These are phyloP conservation scores for Colletotrichum cordylinicola DNA, from an alignment of 2,329 filamentous ascomycete genomes.

Conservation along the genomic window DNA sequence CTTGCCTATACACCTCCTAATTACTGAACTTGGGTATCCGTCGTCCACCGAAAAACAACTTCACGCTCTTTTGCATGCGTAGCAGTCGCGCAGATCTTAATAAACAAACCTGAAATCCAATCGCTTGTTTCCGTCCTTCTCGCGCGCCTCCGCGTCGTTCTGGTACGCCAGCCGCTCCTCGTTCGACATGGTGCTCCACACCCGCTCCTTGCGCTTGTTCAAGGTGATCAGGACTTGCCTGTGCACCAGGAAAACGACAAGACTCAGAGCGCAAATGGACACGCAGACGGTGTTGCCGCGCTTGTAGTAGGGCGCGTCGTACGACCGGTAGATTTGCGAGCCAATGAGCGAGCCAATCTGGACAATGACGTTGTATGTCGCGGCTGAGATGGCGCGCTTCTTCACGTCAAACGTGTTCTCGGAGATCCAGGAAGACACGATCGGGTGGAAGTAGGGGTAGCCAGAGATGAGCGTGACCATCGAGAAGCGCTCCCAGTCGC, in stretches of 20 bases:
- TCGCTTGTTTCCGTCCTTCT: conserved; percentile 52
- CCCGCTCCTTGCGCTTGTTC: conserved; percentile 40
- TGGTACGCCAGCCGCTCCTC: conserved; percentile 40
- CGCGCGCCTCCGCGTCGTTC: conserved; percentile 47
- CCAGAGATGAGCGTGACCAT: conserved; percentile 59
- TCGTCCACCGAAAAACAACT: not conserved
- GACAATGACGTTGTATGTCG: conserved; percentile 57
- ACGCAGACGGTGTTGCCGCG: conserved; percentile 63
- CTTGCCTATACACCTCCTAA: not conserved
- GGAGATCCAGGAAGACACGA: conserved; percentile 55
- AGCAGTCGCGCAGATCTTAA: not conserved
- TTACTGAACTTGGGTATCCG: not conserved
- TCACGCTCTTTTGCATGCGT: not conserved
- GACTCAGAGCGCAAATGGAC: conserved; percentile 52
- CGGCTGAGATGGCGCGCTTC: conserved; percentile 52
- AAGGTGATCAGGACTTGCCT: conserved; percentile 45
- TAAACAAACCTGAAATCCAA: conserved; percentile 24
- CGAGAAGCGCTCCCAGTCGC: conserved; percentile 57
- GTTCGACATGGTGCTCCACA: conserved; percentile 41
- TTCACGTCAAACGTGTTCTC: conserved; percentile 56
- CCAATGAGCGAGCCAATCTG: conserved; percentile 49
- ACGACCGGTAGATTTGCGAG: conserved; percentile 54
- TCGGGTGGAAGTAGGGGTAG: conserved; percentile 64
- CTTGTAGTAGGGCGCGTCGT: conserved; percentile 62
- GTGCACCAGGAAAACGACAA: conserved; percentile 56